Percentiles rank a stretch among this genome's conserved stretches.
Conservation (phyloP, 345 rosid genomes). For the Leavenworthia alabamica region DNA sequence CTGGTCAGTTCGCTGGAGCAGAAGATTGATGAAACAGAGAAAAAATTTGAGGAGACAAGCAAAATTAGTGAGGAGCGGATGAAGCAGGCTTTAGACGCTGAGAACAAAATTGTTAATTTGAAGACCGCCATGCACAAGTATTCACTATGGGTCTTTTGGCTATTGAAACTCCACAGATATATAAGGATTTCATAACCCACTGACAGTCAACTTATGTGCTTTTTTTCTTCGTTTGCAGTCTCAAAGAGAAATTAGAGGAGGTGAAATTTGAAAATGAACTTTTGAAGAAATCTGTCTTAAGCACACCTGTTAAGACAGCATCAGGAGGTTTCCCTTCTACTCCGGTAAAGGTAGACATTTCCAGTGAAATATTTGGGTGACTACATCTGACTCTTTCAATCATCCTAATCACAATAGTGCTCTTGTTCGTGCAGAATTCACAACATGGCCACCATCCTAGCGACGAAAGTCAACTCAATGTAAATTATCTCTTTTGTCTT, state of each 20-base stretch:
- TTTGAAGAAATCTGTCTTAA: constrained; percentile 59
- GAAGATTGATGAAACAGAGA: constrained; percentile 78
- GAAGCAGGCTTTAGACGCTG: constrained; percentile 95
- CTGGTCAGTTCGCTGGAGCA: constrained; percentile 67
- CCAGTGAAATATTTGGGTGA: constrained; percentile 7
- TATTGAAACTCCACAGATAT: no score
- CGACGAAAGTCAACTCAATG: constrained; percentile 47
- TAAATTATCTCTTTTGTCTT: constrained; percentile 28
- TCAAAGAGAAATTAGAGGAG: constrained; percentile 66
- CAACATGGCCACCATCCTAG: constrained; percentile 65
- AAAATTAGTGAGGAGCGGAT: constrained; percentile 76
- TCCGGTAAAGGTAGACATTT: constrained; percentile 45
- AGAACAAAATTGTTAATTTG: constrained; percentile 62
- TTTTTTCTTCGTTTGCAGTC: no score
- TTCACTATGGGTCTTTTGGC: constrained; percentile 15
- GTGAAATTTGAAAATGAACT: constrained; percentile 74
- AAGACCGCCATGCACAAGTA: constrained; percentile 88
- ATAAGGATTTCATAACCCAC: constrained; percentile 4
- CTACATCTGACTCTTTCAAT: no score
- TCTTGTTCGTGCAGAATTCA: constrained; percentile 42
- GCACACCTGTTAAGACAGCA: no score
- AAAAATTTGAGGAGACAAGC: constrained; percentile 68
- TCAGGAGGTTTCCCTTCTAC: constrained; percentile 52
- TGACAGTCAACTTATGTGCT: no score
- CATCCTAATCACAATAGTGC: neutral